A percentile compares a stretch with the other conserved stretches of the same genome.
These are phyloP conservation scores for Arthrinium phaeospermum DNA, from an alignment of 2,329 filamentous ascomycete genomes.

Conservation along the genomic window DNA sequence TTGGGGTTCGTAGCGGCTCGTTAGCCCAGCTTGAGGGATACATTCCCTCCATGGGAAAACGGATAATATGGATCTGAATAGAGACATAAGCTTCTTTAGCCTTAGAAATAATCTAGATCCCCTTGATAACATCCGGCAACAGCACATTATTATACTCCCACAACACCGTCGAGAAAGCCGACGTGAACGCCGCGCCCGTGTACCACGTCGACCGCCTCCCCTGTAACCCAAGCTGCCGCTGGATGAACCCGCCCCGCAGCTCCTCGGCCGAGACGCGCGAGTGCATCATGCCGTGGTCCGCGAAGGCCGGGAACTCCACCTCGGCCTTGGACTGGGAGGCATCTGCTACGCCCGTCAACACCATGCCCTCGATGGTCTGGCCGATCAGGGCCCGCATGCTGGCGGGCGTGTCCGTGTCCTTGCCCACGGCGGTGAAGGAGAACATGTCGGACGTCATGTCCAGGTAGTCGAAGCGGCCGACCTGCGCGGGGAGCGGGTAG, in stretches of 20 bases:
- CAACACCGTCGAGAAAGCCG: conserved; percentile 27
- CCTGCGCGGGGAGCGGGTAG: conserved; percentile 30
- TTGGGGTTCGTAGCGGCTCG: too few species aligned
- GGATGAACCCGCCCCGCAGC: not conserved
- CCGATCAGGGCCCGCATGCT: conserved; percentile 35
- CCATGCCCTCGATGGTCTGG: conserved; percentile 35
- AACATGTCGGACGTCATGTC: conserved; percentile 38
- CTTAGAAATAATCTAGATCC: not conserved
- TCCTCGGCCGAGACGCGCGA: conserved; percentile 10
- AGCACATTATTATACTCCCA: conserved; percentile 42
- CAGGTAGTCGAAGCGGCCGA: conserved; percentile 38
- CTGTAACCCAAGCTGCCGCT: not conserved
- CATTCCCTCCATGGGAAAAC: too few species aligned
- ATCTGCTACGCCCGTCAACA: conserved; percentile 29
- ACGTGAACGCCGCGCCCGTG: conserved; percentile 8
- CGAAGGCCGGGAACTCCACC: not conserved
- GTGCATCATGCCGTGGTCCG: conserved; percentile 6
- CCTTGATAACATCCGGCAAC: conserved; percentile 25
- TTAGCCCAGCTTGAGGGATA: too few species aligned
- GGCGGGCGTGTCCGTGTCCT: conserved; percentile 27
- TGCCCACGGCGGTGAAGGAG: conserved; percentile 38
- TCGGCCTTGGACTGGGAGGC: not conserved
- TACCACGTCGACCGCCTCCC: not conserved
- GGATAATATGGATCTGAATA: too few species aligned
- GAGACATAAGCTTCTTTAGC: too few species aligned